phyloP scores from a whole-genome alignment of 1,284 basidiomycete species.

The Afroboletus lepidellus region DNA sequence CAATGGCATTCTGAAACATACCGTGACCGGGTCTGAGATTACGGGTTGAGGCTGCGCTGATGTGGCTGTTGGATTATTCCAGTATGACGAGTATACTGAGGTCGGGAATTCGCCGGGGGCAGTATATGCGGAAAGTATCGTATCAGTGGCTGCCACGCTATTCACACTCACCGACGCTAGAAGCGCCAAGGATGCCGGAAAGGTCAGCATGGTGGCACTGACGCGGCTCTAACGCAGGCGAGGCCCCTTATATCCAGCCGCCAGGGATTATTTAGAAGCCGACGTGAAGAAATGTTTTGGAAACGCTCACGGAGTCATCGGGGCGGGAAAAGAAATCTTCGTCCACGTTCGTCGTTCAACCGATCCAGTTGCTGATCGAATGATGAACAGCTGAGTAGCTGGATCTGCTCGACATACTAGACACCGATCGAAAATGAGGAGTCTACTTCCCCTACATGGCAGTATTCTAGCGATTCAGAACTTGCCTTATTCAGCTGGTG shows the following conservation, averaged over 20 bases:
- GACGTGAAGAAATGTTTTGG: background rate
- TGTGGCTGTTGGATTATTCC: conserved; percentile 67
- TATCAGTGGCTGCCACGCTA: conserved; percentile 11
- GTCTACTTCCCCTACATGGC: too few species aligned
- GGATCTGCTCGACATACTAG: too few species aligned
- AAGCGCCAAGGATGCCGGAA: conserved; percentile 9
- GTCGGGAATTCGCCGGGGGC: conserved; percentile 63
- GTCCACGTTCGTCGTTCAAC: conserved; percentile 20
- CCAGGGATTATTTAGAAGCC: background rate
- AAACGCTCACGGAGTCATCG: background rate
- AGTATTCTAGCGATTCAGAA: too few species aligned
- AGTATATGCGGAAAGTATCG: conserved; percentile 44
- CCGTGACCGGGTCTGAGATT: conserved; percentile 62
- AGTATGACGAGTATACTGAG: conserved; percentile 57
- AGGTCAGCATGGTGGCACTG: conserved; percentile 14
- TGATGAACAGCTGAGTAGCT: too few species aligned
- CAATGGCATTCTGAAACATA: conserved; percentile 31
- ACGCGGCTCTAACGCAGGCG: background rate
- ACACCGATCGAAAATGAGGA: too few species aligned
- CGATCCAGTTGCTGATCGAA: background rate
- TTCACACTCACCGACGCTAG: conserved; percentile 11
- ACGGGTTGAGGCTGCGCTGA: conserved; percentile 65
- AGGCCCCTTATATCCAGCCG: background rate
- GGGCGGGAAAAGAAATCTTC: background rate
- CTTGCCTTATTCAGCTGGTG: too few species aligned